Evolutionary conservation across 192 early-diverging fungal species (phyloP).

Genomic region (Dissophora globulifera): DNA sequence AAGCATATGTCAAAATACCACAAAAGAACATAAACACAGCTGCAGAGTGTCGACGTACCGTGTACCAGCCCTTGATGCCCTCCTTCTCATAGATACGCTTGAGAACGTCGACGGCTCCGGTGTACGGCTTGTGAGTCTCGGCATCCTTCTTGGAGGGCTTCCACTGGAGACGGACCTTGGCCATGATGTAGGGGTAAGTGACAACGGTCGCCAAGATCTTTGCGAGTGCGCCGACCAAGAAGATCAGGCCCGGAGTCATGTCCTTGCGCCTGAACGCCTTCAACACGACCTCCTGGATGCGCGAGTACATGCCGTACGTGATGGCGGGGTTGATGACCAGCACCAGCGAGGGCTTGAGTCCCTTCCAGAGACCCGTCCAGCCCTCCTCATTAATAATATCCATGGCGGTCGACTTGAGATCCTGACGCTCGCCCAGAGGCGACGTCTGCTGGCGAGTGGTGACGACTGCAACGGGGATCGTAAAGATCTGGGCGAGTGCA

Average conservation of each 20-base stretch:
- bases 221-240: constrained; percentile 90
- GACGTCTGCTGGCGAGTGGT: constrained; percentile 96
- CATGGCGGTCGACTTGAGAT: constrained; percentile 71
- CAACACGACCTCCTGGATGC: constrained; percentile 70
- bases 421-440: constrained; percentile 67
- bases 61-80: constrained; percentile 93
- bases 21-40: not conserved
- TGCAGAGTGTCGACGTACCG: constrained; percentile 62
- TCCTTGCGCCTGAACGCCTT: constrained; percentile 58
- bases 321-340: constrained; percentile 96
- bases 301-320: constrained; percentile 96
- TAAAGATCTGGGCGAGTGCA: constrained; percentile 86
- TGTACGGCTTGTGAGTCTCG: constrained; percentile 70
- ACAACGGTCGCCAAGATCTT: constrained; percentile 91
- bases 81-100: constrained; percentile 79
- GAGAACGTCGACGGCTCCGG: constrained; percentile 86
- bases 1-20: constrained; percentile 3
- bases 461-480: constrained; percentile 93
- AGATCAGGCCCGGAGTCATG: constrained; percentile 85
- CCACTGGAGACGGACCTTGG: constrained; percentile 96
- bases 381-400: constrained; percentile 86
- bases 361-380: constrained; percentile 85
- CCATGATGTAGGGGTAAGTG: constrained; percentile 99
- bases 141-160: constrained; percentile 73
- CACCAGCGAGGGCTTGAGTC: constrained; percentile 90